phyloP scores from a whole-genome alignment of 805 yeast genomes.

The Starmerella floris region DNA sequence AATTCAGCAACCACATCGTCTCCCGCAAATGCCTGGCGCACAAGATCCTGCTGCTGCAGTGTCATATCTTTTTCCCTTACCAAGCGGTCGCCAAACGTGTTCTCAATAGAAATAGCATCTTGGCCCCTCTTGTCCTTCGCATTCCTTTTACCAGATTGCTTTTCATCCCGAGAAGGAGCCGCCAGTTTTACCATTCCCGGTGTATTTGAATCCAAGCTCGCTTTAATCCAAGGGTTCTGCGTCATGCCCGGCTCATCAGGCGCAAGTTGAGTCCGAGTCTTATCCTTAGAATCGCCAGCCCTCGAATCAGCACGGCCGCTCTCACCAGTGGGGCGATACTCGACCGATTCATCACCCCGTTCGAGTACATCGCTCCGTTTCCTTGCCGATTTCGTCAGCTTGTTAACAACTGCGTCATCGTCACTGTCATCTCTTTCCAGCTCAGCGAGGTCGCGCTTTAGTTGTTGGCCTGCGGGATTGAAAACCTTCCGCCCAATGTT shows the following conservation, averaged over 20 bases:
- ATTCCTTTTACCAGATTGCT: slow-evolving; percentile 1
- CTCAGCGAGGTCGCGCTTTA: slow-evolving; percentile 19
- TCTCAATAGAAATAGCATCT: slow-evolving; percentile 17
- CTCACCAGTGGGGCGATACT: neutral
- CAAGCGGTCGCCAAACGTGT: slow-evolving; percentile 17
- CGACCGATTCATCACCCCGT: slow-evolving; percentile 9
- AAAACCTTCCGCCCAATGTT: slow-evolving; percentile 38
- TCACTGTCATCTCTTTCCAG: slow-evolving; percentile 23
- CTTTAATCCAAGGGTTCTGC: slow-evolving; percentile 14
- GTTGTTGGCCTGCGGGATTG: slow-evolving; percentile 17
- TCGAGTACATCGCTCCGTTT: neutral
- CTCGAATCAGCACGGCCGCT: neutral
- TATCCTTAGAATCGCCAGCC: neutral
- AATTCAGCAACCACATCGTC: slow-evolving; percentile 84
- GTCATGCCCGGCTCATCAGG: neutral
- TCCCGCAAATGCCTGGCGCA: slow-evolving; percentile 91
- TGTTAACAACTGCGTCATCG: slow-evolving; percentile 11
- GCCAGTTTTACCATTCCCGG: slow-evolving; percentile 11
- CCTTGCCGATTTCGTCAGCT: neutral
- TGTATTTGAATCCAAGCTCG: neutral
- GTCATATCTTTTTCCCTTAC: slow-evolving; percentile 23
- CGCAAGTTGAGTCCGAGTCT: neutral
- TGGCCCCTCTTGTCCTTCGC: slow-evolving; percentile 30
- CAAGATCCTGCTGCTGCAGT: slow-evolving; percentile 40
- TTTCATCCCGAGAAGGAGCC: neutral